phyloP scores from a whole-genome alignment of 2,329 filamentous ascomycete species.

The Cercospora sesami region DNA sequence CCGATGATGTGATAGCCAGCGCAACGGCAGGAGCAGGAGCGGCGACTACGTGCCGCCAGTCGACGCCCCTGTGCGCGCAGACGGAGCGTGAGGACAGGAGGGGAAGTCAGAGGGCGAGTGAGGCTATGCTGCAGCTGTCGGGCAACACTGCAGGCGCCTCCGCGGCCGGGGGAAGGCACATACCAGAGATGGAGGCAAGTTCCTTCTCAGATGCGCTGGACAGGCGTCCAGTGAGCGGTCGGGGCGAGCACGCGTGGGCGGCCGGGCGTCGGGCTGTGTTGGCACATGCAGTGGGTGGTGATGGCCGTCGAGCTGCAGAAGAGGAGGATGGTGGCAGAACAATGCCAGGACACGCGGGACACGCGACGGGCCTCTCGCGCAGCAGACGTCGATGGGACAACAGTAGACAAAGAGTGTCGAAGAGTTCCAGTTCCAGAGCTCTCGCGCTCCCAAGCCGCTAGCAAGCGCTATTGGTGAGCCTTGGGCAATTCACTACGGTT shows the following conservation, averaged over 20 bases:
- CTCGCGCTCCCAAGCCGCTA: neutral
- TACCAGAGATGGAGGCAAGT: neutral
- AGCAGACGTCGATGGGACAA: neutral
- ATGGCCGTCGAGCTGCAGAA: neutral
- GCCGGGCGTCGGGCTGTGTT: neutral
- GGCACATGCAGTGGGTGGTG: neutral
- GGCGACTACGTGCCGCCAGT: neutral
- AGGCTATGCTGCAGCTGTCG: conserved; percentile 2
- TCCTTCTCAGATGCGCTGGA: neutral
- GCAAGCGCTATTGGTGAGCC: neutral
- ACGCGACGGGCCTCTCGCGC: neutral
- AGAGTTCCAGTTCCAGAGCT: neutral
- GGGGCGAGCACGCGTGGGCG: neutral
- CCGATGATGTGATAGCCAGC: neutral
- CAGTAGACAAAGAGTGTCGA: neutral
- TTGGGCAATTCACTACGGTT: neutral
- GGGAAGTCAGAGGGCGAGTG: neutral
- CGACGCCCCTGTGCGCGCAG: neutral
- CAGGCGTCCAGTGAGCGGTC: neutral
- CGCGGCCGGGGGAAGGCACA: neutral
- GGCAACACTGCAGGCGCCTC: conserved; percentile 8
- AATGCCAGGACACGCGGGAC: neutral
- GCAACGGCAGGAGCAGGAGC: neutral
- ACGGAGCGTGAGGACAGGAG: neutral
- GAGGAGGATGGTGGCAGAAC: neutral